phyloP scores from a whole-genome alignment of 345 rosid genomes.

The Clarkia xantiana region DNA sequence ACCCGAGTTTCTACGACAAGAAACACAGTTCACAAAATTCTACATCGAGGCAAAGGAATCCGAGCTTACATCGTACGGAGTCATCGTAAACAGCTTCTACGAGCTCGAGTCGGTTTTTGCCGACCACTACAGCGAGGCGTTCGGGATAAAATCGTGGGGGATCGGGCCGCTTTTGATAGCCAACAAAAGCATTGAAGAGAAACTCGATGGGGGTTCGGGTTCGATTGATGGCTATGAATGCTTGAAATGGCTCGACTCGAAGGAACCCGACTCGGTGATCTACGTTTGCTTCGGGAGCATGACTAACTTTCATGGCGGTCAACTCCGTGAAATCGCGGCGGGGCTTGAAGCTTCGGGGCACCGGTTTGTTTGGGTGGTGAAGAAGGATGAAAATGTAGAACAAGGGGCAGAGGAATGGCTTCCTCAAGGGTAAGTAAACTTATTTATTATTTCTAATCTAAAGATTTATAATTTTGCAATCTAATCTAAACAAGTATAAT shows the following conservation, averaged over 20 bases:
- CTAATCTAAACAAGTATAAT: no score
- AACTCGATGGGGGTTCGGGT: conserved; percentile 19
- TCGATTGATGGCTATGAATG: conserved; percentile 9
- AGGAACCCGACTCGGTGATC: conserved; percentile 30
- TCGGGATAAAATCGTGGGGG: conserved; percentile 13
- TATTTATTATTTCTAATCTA: no score
- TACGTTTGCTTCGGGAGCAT: conserved; percentile 42
- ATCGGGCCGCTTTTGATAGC: conserved; percentile 22
- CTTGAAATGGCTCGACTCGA: conserved; percentile 41
- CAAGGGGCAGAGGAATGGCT: conserved; percentile 28
- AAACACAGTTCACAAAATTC: not conserved
- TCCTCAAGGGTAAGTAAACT: conserved; percentile 35
- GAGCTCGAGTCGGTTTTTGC: conserved; percentile 25
- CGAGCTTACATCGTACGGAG: conserved; percentile 18
- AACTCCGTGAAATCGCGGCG: conserved; percentile 32
- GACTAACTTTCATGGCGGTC: conserved; percentile 11
- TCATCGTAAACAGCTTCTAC: conserved; percentile 24
- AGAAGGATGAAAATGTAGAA: conserved; percentile 13
- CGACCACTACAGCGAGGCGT: conserved; percentile 7
- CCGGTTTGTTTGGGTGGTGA: conserved; percentile 43
- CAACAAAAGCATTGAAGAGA: conserved; percentile 21
- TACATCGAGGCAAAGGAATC: conserved; percentile 3
- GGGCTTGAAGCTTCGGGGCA: conserved; percentile 40
- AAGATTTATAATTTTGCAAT: no score
- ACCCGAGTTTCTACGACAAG: not conserved